Percentiles rank a stretch among this genome's conserved stretches.
phyloP scores from a whole-genome alignment of 2,329 filamentous ascomycete species.

The Davidsoniella australis region DNA sequence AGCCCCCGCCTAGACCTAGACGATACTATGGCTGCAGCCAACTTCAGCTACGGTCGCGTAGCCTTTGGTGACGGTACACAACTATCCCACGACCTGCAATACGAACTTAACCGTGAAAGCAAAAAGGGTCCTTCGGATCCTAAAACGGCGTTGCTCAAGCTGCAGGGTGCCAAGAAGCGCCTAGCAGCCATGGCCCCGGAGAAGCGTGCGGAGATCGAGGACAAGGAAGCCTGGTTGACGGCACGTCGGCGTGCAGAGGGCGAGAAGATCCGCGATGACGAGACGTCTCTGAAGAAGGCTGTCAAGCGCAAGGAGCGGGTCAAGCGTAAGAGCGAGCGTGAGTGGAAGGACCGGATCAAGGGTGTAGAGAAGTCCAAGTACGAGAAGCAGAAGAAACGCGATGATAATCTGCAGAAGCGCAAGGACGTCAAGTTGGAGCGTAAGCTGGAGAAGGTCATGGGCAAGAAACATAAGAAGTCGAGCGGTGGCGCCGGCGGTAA shows the following conservation, averaged over 20 bases:
- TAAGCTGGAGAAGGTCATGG: slow-evolving; percentile 28
- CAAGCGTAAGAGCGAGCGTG: slow-evolving; percentile 83
- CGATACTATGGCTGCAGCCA: slow-evolving; percentile 23
- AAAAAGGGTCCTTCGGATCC: slow-evolving; percentile 72
- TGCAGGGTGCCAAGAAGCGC: slow-evolving; percentile 72
- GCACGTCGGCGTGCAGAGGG: slow-evolving; percentile 80
- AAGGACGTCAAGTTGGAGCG: slow-evolving; percentile 53
- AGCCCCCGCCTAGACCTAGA: slow-evolving; percentile 36
- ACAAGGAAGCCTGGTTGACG: slow-evolving; percentile 89
- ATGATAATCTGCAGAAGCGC: slow-evolving; percentile 59
- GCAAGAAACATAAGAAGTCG: slow-evolving; percentile 11
- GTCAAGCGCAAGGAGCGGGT: slow-evolving; percentile 79
- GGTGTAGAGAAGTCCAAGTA: slow-evolving; percentile 61
- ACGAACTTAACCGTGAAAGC: slow-evolving; percentile 35
- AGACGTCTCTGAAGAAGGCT: slow-evolving; percentile 76
- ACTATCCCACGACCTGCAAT: slow-evolving; percentile 55
- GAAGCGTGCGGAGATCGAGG: slow-evolving; percentile 72
- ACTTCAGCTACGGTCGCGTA: slow-evolving; percentile 81
- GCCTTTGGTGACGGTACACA: slow-evolving; percentile 74
- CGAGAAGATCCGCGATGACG: slow-evolving; percentile 76
- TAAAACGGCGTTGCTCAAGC: slow-evolving; percentile 68
- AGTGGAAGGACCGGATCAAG: slow-evolving; percentile 61
- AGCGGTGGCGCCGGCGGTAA: slow-evolving; percentile 4
- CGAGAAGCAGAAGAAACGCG: slow-evolving; percentile 65
- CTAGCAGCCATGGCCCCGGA: slow-evolving; percentile 57